Evolutionary conservation across 2,329 filamentous ascomycete genomes (phyloP).

Genomic region (Scleromitrula shiraiana): DNA sequence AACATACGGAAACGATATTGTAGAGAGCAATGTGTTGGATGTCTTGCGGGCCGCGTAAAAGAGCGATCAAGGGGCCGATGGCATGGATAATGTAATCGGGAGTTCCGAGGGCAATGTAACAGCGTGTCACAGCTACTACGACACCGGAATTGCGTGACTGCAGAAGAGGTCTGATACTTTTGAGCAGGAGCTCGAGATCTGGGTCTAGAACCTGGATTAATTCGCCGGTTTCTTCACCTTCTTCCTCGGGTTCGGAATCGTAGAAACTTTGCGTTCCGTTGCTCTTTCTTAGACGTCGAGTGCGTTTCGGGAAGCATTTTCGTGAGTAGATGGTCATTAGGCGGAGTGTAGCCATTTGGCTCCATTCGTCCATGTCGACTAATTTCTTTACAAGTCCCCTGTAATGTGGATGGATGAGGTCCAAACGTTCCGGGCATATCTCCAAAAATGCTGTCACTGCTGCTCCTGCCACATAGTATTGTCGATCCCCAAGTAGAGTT

Average conservation of each 20-base stretch:
- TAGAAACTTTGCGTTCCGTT: slow-evolving; percentile 64
- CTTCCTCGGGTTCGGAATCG: slow-evolving; percentile 28
- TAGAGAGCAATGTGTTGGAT: slow-evolving; percentile 85
- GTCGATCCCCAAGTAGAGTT: slow-evolving; percentile 75
- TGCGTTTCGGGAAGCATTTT: slow-evolving; percentile 74
- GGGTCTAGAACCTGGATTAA: slow-evolving; percentile 60
- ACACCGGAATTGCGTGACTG: slow-evolving; percentile 92
- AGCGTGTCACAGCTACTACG: slow-evolving; percentile 76
- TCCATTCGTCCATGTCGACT: slow-evolving; percentile 99
- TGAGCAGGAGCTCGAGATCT: slow-evolving; percentile 75
- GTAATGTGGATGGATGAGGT: slow-evolving; percentile 88
- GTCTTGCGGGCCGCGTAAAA: slow-evolving; percentile 77
- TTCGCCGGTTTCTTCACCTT: slow-evolving; percentile 36
- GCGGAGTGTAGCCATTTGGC: slow-evolving; percentile 74
- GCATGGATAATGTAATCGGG: slow-evolving; percentile 65
- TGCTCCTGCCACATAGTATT: slow-evolving; percentile 94
- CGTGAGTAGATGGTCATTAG: slow-evolving; percentile 80
- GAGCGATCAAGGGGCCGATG: slow-evolving; percentile 76
- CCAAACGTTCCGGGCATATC: slow-evolving; percentile 77
- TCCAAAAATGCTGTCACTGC: slow-evolving; percentile 86
- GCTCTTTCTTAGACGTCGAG: slow-evolving; percentile 44
- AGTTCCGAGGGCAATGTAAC: slow-evolving; percentile 79
- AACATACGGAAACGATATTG: slow-evolving; percentile 90
- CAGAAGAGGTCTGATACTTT: slow-evolving; percentile 72
- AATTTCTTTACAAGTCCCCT: slow-evolving; percentile 77